Conservation (phyloP, 805 yeast species). For the Nakazawaea molendinolei region DNA sequence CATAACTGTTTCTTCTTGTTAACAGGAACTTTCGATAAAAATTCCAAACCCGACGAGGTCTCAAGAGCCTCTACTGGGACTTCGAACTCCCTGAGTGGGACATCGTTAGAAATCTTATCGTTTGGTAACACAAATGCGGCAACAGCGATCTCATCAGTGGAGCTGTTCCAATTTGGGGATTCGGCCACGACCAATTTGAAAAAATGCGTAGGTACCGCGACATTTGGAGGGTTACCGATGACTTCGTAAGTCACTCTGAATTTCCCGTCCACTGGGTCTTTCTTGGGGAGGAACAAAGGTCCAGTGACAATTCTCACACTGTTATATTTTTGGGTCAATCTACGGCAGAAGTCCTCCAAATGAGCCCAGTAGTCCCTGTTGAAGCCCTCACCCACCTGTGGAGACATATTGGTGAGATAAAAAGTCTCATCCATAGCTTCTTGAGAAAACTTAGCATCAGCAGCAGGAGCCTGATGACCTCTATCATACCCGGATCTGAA, state of each 20-base stretch:
- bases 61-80: constrained; percentile 90
- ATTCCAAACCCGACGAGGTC: constrained; percentile 76
- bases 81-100: constrained; percentile 68
- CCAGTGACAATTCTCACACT: constrained; percentile 89
- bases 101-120: constrained; percentile 62
- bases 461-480: constrained; percentile 98
- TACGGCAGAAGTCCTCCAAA: constrained; percentile 81
- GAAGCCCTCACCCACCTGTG: constrained; percentile 97
- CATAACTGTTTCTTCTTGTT: constrained; percentile 60
- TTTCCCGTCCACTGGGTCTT: constrained; percentile 70
- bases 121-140: constrained; percentile 96
- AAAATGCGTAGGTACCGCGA: constrained; percentile 97
- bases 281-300: constrained; percentile 81
- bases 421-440: constrained; percentile 94
- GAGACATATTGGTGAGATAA: constrained; percentile 82
- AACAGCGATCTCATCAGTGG: constrained; percentile 48
- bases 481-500: constrained; percentile 94
- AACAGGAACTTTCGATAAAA: constrained; percentile 62
- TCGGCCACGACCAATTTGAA: constrained; percentile 90
- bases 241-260: constrained; percentile 82
- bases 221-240: constrained; percentile 91
- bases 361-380: constrained; percentile 98
- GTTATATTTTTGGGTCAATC: constrained; percentile 63
- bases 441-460: constrained; percentile 89
- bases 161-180: constrained; percentile 32